phyloP scores from a whole-genome alignment of 306 rosid species.

The Sicyos baderoa region DNA sequence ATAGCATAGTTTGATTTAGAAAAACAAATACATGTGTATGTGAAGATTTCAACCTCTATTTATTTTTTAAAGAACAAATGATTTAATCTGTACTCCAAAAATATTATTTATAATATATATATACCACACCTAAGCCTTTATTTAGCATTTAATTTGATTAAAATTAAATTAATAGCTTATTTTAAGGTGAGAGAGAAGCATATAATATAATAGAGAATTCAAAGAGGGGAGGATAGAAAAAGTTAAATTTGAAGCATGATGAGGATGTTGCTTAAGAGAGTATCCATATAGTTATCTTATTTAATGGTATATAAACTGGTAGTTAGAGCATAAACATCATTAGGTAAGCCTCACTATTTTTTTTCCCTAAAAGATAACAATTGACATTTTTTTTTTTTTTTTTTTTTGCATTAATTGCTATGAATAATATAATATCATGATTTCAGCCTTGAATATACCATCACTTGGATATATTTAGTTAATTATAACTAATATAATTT shows the following conservation, averaged over 20 bases:
- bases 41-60: too few relatives aligned
- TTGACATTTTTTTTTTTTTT: not conserved
- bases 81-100: too few relatives aligned
- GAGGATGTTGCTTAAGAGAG: constrained; percentile 9
- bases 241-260: not conserved
- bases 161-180: too few relatives aligned
- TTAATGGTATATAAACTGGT: constrained; percentile 4
- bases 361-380: not conserved
- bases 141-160: too few relatives aligned
- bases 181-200: too few relatives aligned
- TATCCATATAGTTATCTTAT: constrained; percentile 7
- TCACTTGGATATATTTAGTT: not conserved
- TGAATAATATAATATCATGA: not conserved
- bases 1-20: too few relatives aligned
- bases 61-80: too few relatives aligned
- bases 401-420: not conserved
- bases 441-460: not conserved
- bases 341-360: constrained; percentile 15
- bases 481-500: not conserved
- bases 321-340: constrained; percentile 17
- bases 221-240: not conserved
- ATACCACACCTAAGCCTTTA: too few relatives aligned
- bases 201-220: too few relatives aligned
- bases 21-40: too few relatives aligned
- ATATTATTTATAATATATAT: too few relatives aligned